Base-by-base conservation (phyloP, 495 filamentous ascomycete species). In the Xylaria sp. region DNA sequence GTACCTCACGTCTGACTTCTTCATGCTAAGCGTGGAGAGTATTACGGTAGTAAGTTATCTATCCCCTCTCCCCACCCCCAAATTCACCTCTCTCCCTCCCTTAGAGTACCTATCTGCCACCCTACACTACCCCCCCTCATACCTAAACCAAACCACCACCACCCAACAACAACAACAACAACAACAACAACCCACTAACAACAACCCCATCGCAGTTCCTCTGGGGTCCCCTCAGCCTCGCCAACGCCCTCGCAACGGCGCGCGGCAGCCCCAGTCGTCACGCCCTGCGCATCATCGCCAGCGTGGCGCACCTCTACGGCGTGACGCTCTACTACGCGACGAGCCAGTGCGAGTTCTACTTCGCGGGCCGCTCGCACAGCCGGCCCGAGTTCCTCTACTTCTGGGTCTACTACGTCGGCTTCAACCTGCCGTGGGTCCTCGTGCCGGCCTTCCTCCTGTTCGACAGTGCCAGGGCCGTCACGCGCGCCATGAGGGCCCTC, bases 341-440 rank as follows among this genome's bases (percentile, higher is more conserved):
- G 0, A 92, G 91, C 80, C 82, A 90, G 75, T 90, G 89, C 73
- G 92, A 93, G 68, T 82, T 89, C 71, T 87, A 85, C 72, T 82
- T 86, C 72, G 81, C 85, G 48, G 85, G 85, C 0, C 73, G 85
- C 6, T 82, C 85, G 5, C 92, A 93, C 77, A 93, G 89, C 73
- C 85, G 93, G 69, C 93, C 94, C 5, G 94, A 97, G 80, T 76
- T 83, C 5, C 86, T 90, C 70, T 97, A 97, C 77, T 97, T 93
- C 77, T 97, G 93, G 93, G 80, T 90, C 17, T 97, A 97, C 77
- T 97, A 92, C 76, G 88, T 94, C 26, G 85, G 91, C 21, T 91
- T 97, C 88, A 97, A 97, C 76, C 84, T 89, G 58, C 92, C 94
- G 64, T 97, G 94, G 94, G 93, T 90, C 43, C 83, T 96, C 17